Conservation (phyloP, 768 basidiomycete genomes). For the Agaricus blazei region DNA sequence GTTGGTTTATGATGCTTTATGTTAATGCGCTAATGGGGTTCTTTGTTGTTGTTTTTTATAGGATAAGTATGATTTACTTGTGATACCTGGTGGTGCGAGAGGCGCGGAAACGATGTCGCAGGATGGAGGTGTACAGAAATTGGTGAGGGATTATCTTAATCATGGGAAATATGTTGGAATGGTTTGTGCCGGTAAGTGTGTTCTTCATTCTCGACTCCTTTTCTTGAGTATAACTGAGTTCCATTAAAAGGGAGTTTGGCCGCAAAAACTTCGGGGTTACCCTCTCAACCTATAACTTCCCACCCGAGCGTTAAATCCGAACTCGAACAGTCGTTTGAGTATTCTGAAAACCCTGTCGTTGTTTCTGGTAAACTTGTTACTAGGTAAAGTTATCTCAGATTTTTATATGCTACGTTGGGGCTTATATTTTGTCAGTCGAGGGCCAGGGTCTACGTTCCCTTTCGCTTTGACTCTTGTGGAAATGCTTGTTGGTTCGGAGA, state of each 20-base stretch:
- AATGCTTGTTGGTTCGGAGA: constrained; percentile 57
- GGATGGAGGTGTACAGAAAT: constrained; percentile 51
- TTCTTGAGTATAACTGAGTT: too few relatives aligned
- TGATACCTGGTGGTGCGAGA: constrained; percentile 76
- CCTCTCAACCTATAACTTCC: constrained; percentile 66
- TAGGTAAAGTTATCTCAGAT: constrained; percentile 57
- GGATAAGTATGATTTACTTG: constrained; percentile 63
- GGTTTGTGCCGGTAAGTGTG: constrained; percentile 70
- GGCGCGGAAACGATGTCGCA: constrained; percentile 72
- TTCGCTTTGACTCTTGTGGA: constrained; percentile 78
- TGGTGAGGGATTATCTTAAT: constrained; percentile 54
- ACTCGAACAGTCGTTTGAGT: constrained; percentile 61
- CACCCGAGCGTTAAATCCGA: constrained; percentile 65
- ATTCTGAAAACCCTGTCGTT: constrained; percentile 70
- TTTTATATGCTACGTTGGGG: too few relatives aligned
- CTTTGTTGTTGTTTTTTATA: constrained; percentile 18
- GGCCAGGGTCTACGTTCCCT: constrained; percentile 75
- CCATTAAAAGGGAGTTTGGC: constrained; percentile 53
- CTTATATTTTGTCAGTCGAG: constrained; percentile 48
- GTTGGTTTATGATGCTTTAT: constrained; percentile 10
- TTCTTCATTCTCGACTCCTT: too few relatives aligned
- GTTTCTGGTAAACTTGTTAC: constrained; percentile 70
- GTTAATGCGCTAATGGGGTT: background rate
- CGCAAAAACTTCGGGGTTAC: constrained; percentile 57
- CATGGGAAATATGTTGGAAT: constrained; percentile 63